These are phyloP conservation scores for Bolboschoenoplectus hybrid DNA, from an alignment of 202 grass and related monocot species.

Conservation along the genomic window DNA sequence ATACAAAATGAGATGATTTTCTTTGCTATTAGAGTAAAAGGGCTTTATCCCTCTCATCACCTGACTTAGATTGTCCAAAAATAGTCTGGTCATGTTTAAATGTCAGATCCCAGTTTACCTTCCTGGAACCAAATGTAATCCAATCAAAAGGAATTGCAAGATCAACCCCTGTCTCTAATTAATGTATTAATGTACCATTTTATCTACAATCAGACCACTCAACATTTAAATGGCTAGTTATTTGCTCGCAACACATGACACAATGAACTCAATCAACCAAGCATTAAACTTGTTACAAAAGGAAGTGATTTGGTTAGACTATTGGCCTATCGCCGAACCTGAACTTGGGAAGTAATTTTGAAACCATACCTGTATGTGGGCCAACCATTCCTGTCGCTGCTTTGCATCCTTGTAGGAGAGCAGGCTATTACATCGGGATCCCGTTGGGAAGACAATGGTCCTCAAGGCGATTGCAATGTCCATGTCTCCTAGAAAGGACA, in stretches of 20 bases:
- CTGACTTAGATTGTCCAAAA: neutral
- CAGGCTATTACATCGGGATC: conserved; percentile 61
- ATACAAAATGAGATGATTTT: neutral
- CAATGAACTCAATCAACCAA: conserved; percentile 1
- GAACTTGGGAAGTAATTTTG: neutral
- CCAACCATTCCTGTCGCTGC: conserved; percentile 72
- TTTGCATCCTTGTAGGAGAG: conserved; percentile 45
- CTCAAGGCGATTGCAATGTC: conserved; percentile 76
- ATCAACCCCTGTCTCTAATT: neutral
- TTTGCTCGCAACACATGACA: neutral
- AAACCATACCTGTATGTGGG: conserved; percentile 53
- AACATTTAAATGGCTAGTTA: neutral
- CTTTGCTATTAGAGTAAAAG: neutral
- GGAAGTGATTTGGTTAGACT: too few relatives aligned
- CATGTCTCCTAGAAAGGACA: conserved; percentile 82
- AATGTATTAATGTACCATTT: neutral
- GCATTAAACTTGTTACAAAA: neutral
- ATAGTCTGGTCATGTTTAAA: neutral
- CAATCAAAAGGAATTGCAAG: neutral
- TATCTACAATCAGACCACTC: neutral
- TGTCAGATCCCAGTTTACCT: neutral
- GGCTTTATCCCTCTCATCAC: neutral
- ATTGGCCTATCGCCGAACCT: neutral
- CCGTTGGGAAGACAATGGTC: conserved; percentile 70
- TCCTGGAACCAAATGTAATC: neutral